Evolutionary conservation across 2,329 filamentous ascomycete genomes (phyloP), one percentile per base, ranked within the genome.

Genomic region (Fusarium globosum): DNA sequence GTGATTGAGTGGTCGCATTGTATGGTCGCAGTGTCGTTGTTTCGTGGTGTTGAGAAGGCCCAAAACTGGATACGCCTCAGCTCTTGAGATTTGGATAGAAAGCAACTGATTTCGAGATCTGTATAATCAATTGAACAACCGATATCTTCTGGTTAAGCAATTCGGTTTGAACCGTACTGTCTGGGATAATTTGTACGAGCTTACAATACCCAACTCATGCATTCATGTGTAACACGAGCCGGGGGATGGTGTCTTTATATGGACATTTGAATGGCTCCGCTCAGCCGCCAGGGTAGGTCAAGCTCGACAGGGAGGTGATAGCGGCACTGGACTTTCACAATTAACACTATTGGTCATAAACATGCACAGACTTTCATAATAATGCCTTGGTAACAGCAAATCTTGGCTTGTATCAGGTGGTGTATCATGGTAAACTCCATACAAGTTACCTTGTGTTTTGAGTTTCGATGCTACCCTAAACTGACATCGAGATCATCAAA

Each of bases 161-260:
- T 48, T 61, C 13, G 46, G 18, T 7, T 30, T 23, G 21, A 15
- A 41, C 42, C 39, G 23, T 20, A 52, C n/a, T 61, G 61, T 20
- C 38, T 30, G 26, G n/a, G 9, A 21, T 36, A 36, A 15, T 33
- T 16, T 41, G 28, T 41, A 45, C n/a, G 45, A 63, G 42, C 21
- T 53, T 51, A 20, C 49, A 18, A 33, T 33, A 14, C 21, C 53
- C 33, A 30, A 59, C 45, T 35, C 23, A 28, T 38, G 30, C 33
- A 49, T 18, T n/a, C 36, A 35, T 38, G 63, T 61, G 68, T 72
- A 51, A 69, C 63, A 56, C 59, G 56, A 15, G 33, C 33, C 30
- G 51, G 71, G 61, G 72, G 46, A 46, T n/a, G 42, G 39, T 52
- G 65, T 33, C 59, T 74, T 76, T 77, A 77, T 76, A 71, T 73